Evolutionary conservation across 768 basidiomycete species (phyloP).

Genomic region (Trametes elegans): DNA sequence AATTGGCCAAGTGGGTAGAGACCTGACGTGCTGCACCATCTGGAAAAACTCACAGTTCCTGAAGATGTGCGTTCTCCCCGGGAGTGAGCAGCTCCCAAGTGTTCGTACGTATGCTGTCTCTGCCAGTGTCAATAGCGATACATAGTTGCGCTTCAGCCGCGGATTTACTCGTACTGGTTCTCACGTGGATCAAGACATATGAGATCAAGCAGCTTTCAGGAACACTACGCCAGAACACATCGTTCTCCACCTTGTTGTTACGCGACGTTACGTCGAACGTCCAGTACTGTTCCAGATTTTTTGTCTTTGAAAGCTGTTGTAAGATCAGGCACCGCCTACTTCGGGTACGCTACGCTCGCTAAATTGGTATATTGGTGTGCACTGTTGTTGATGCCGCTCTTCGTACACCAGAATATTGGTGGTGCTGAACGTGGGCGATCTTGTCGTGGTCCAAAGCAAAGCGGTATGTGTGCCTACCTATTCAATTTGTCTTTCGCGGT

Average conservation of each 20-base stretch:
- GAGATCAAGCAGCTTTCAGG: slow-evolving; percentile 1
- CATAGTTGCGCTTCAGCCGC: slow-evolving; percentile 8
- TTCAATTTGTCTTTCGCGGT: no score
- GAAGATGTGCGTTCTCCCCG: neutral
- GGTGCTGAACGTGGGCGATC: slow-evolving; percentile 5
- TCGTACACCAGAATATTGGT: neutral
- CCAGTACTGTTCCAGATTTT: neutral
- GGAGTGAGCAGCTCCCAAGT: neutral
- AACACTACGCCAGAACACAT: neutral
- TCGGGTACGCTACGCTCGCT: neutral
- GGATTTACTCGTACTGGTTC: slow-evolving; percentile 14
- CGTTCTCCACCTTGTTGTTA: slow-evolving; percentile 4
- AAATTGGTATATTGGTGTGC: neutral
- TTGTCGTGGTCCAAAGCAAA: neutral
- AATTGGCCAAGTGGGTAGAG: neutral
- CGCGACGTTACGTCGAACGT: slow-evolving; percentile 9
- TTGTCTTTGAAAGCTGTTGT: neutral
- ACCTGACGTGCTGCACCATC: neutral
- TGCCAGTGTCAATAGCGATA: neutral
- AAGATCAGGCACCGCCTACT: slow-evolving; percentile 7
- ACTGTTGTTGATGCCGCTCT: neutral
- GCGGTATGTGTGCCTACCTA: neutral
- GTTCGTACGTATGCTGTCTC: neutral
- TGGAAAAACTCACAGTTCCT: neutral
- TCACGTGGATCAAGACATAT: slow-evolving; percentile 18